A percentile compares a stretch with the other conserved stretches of the same genome.
phyloP scores from a whole-genome alignment of 2,329 filamentous ascomycete species.

The Colletotrichum siamense region DNA sequence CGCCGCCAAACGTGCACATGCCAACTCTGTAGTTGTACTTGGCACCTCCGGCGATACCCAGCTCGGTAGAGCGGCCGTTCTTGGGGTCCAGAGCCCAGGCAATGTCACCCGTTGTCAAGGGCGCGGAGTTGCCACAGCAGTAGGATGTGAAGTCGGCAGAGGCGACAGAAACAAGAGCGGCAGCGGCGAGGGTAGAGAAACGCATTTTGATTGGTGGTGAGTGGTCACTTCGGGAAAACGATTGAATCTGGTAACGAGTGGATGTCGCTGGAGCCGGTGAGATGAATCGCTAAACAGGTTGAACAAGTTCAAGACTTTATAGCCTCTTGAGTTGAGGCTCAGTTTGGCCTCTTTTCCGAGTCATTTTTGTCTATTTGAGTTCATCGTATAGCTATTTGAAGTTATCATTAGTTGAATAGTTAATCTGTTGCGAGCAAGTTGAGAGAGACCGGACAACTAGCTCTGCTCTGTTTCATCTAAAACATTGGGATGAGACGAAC shows the following conservation, averaged over 20 bases:
- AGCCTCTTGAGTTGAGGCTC: neutral
- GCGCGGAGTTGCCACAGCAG: neutral
- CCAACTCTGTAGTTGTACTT: neutral
- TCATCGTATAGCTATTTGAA: neutral
- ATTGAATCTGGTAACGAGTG: neutral
- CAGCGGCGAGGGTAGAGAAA: neutral
- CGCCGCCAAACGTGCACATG: neutral
- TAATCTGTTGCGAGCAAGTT: neutral
- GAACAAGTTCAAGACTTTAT: neutral
- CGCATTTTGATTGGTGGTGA: neutral
- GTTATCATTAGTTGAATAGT: neutral
- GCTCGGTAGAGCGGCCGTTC: neutral
- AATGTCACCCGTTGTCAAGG: neutral
- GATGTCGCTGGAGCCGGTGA: neutral
- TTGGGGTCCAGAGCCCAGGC: neutral
- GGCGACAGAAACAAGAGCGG: neutral
- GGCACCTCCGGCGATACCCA: neutral
- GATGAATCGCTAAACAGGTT: too few relatives aligned
- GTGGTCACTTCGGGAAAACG: too few relatives aligned
- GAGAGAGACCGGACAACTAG: neutral
- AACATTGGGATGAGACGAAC: neutral
- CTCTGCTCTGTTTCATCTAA: neutral
- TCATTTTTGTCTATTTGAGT: neutral
- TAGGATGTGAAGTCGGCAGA: neutral
- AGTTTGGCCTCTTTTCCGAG: neutral